Evolutionary conservation across 75 land plant genomes (phyloP).

Genomic region (Gnetum montanum): DNA sequence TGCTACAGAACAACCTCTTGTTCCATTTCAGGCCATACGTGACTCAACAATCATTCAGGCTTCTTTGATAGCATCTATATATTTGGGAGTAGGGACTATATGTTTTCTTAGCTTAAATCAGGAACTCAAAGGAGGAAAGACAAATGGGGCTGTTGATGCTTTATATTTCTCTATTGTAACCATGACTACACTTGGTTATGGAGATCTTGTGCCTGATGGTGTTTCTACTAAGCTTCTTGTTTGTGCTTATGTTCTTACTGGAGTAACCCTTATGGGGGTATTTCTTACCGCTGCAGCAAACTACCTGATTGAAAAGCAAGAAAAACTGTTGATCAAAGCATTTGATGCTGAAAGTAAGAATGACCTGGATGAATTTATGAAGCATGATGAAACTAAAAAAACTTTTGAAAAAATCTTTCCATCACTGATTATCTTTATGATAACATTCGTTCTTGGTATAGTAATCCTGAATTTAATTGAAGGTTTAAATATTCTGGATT

Average conservation of each 20-base stretch:
- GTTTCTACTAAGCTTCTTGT: conserved; percentile 55
- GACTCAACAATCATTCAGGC: conserved; percentile 31
- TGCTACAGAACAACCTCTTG: background rate
- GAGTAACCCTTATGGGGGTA: conserved; percentile 64
- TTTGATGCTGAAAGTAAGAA: conserved; percentile 10
- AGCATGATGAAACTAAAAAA: conserved; percentile 18
- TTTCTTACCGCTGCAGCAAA: conserved; percentile 66
- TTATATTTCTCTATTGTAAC: conserved; percentile 84
- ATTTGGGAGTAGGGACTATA: conserved; percentile 38
- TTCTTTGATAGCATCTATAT: conserved; percentile 18
- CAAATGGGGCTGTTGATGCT: conserved; percentile 64
- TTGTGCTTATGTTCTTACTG: conserved; percentile 70
- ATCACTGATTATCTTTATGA: conserved; percentile 15
- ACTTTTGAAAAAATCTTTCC: conserved; percentile 26
- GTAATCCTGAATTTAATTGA: conserved; percentile 42
- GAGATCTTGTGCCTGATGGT: conserved; percentile 75
- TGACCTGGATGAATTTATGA: conserved; percentile 14
- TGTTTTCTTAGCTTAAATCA: conserved; percentile 39
- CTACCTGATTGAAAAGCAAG: conserved; percentile 81
- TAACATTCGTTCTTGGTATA: conserved; percentile 42
- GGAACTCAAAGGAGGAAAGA: conserved; percentile 53
- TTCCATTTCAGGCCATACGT: background rate
- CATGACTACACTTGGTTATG: conserved; percentile 97
- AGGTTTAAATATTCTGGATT: conserved; percentile 45
- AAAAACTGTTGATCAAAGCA: conserved; percentile 43